Conservation (phyloP, 768 basidiomycete species). For the Cystofilobasidium macerans region DNA sequence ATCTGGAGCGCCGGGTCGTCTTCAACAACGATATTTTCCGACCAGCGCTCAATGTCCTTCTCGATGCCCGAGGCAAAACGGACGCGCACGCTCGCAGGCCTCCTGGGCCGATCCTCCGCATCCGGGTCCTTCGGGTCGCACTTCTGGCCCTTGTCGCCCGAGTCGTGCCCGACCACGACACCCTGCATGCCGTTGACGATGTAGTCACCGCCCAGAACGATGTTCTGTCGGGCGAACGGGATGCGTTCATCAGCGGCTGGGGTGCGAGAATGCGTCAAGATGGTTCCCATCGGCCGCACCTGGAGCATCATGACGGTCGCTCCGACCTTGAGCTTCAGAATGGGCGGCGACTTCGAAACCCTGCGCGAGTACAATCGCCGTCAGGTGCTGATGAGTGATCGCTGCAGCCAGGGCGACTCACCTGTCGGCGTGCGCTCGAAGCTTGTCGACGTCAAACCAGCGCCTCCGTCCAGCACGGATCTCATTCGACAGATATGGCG, state of each 20-base stretch:
- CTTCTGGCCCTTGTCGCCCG: no score
- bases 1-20: background rate
- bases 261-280: background rate
- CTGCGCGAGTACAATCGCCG: no score
- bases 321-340: background rate
- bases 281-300: background rate
- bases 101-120: no score
- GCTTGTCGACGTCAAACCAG: background rate
- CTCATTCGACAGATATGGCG: background rate
- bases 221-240: background rate
- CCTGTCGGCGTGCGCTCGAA: background rate
- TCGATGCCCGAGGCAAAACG: background rate
- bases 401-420: background rate
- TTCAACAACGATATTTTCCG: background rate
- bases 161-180: background rate
- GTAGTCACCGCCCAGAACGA: background rate
- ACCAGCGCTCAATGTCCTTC: background rate
- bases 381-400: no score
- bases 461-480: background rate
- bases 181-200: constrained; percentile 23
- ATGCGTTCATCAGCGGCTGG: background rate
- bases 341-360: background rate
- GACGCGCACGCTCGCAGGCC: no score
- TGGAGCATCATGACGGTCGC: background rate
- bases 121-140: no score